Percentiles rank a stretch among this genome's conserved stretches.
These are phyloP conservation scores for Tephrocybe sp. DNA, from an alignment of 768 basidiomycete species.

Conservation along the genomic window DNA sequence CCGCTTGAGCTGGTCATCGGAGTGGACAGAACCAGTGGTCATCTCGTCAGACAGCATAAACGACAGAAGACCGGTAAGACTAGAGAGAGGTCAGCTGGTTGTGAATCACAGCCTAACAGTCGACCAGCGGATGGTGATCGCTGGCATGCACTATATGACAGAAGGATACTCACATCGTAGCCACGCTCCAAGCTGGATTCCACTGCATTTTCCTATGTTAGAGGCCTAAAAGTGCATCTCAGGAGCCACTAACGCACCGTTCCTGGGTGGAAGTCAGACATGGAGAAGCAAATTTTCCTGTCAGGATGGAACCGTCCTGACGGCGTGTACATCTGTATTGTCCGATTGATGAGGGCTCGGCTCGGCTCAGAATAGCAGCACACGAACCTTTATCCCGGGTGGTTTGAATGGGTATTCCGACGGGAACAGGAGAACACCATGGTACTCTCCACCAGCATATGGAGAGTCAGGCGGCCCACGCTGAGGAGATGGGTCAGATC, in stretches of 20 bases:
- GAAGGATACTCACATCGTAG: slow-evolving; percentile 73
- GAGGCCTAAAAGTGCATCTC: not conserved
- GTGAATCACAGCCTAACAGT: slow-evolving; percentile 5
- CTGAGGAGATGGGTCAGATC: slow-evolving; percentile 37
- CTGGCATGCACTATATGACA: slow-evolving; percentile 7
- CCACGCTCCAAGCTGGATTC: slow-evolving; percentile 96
- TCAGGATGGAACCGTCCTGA: slow-evolving; percentile 90
- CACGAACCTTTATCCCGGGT: slow-evolving; percentile 87
- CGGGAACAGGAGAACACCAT: slow-evolving; percentile 90
- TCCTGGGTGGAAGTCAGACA: slow-evolving; percentile 95
- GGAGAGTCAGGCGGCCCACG: slow-evolving; percentile 94
- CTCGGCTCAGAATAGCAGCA: not conserved
- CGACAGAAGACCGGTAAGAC: slow-evolving; percentile 88
- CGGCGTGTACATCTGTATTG: slow-evolving; percentile 80
- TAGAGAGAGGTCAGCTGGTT: slow-evolving; percentile 30
- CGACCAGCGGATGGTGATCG: slow-evolving; percentile 7
- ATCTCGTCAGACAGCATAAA: slow-evolving; percentile 97
- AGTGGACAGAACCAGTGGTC: slow-evolving; percentile 91
- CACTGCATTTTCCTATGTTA: slow-evolving; percentile 47
- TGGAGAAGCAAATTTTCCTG: slow-evolving; percentile 97
- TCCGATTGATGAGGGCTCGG: slow-evolving; percentile 7
- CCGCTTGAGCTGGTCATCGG: slow-evolving; percentile 77
- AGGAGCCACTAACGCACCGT: slow-evolving; percentile 52
- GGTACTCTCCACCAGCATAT: slow-evolving; percentile 90
- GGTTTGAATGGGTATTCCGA: slow-evolving; percentile 96